A percentile compares a stretch with the other conserved stretches of the same genome.
Evolutionary conservation across 2,329 filamentous ascomycete species (phyloP).

Genomic region (Fusarium keratoplasticum): DNA sequence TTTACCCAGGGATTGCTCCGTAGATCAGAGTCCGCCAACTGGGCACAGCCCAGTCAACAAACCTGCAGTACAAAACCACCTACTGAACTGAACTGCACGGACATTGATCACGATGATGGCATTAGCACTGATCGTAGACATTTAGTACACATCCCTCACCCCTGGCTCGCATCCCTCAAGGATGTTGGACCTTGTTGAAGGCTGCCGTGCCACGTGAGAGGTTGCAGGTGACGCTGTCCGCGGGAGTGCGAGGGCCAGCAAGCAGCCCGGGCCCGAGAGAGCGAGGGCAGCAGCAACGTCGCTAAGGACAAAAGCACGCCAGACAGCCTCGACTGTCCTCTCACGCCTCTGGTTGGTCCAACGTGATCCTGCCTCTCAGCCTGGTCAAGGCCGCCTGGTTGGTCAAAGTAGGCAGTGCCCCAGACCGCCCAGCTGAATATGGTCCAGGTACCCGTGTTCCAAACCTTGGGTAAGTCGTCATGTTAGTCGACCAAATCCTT

Average conservation of each 20-base stretch:
- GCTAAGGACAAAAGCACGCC: constrained; percentile 4
- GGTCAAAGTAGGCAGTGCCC: constrained; percentile 16
- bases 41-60: not conserved
- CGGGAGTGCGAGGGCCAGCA: not conserved
- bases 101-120: constrained; percentile 34
- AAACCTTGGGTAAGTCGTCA: constrained; percentile 9
- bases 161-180: not conserved
- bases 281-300: not conserved
- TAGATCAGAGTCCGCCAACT: not conserved
- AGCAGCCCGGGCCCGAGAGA: not conserved
- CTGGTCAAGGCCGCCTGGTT: not conserved
- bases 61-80: not conserved
- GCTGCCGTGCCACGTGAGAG: constrained; percentile 30
- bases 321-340: constrained; percentile 11
- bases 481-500: constrained; percentile 3
- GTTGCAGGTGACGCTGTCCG: constrained; percentile 29
- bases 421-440: constrained; percentile 1
- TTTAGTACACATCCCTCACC: constrained; percentile 4
- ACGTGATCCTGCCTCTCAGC: not conserved
- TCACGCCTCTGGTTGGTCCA: constrained; percentile 2
- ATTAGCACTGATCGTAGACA: constrained; percentile 20
- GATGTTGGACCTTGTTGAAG: constrained; percentile 7
- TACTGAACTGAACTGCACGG: constrained; percentile 15
- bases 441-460: constrained; percentile 7
- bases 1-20: not conserved